A percentile compares a stretch with the other conserved stretches of the same genome.
Evolutionary conservation across 2,329 filamentous ascomycete genomes (phyloP).

Genomic region (Plectosphaerella plurivora): DNA sequence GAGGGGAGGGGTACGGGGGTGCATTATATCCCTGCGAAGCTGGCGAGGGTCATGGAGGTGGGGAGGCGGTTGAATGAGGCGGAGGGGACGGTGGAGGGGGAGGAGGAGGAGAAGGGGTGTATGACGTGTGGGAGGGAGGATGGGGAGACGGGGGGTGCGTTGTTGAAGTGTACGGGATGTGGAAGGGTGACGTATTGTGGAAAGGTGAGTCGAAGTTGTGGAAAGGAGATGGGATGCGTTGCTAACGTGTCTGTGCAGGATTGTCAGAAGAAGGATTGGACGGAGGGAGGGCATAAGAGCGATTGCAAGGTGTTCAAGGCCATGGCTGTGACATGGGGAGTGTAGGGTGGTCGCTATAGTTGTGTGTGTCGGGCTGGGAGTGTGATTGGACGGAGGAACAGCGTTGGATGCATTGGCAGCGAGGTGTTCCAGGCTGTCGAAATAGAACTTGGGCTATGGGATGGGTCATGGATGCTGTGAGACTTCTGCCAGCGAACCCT

Average conservation of each 20-base stretch:
- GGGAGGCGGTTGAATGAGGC: constrained; percentile 15
- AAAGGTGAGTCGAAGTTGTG: constrained; percentile 28
- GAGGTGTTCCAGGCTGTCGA: too few species aligned
- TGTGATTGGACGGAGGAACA: too few species aligned
- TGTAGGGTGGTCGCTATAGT: constrained; percentile 3
- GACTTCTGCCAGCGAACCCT: too few species aligned
- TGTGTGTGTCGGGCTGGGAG: too few species aligned
- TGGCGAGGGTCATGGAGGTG: constrained; percentile 23
- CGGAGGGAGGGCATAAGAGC: constrained; percentile 33
- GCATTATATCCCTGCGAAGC: constrained; percentile 23
- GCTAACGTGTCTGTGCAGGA: constrained; percentile 20
- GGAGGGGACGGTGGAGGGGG: constrained; percentile 2
- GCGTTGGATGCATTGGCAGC: too few species aligned
- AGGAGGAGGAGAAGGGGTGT: constrained; percentile 14
- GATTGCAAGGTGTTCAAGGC: constrained; percentile 39
- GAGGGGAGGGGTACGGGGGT: constrained; percentile 25
- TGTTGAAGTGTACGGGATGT: constrained; percentile 39
- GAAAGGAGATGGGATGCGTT: background rate
- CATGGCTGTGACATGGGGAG: constrained; percentile 30
- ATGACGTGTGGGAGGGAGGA: constrained; percentile 21
- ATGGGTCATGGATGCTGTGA: too few species aligned
- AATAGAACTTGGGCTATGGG: too few species aligned
- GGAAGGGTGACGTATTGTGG: constrained; percentile 38
- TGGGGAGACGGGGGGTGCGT: constrained; percentile 14
- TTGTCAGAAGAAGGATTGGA: constrained; percentile 39